These are phyloP conservation scores for Pleomassaria siparia DNA, from an alignment of 2,329 filamentous ascomycete species.

Conservation along the genomic window DNA sequence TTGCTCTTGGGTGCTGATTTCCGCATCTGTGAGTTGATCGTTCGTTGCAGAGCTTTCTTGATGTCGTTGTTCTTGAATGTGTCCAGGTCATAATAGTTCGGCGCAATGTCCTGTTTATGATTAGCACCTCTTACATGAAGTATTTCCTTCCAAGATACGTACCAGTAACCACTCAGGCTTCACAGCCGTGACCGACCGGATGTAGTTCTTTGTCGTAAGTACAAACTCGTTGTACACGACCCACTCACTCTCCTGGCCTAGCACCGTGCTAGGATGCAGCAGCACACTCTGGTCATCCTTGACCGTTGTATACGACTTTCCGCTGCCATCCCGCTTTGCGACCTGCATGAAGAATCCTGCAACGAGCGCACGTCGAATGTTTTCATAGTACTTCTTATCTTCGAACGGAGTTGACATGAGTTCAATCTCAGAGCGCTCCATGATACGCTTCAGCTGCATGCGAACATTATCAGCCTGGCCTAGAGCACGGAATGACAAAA, in stretches of 20 bases:
- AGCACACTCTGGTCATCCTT: conserved; percentile 96
- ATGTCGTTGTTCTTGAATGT: conserved; percentile 84
- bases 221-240: conserved; percentile 99
- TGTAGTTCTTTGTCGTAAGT: conserved; percentile 96
- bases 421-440: conserved; percentile 88
- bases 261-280: conserved; percentile 88
- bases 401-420: conserved; percentile 87
- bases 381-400: conserved; percentile 97
- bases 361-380: conserved; percentile 89
- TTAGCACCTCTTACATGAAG: conserved; percentile 9
- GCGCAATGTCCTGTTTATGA: conserved; percentile 76
- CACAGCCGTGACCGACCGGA: conserved; percentile 88
- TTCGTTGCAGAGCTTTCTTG: conserved; percentile 60
- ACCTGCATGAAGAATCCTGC: conserved; percentile 99
- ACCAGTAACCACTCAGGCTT: conserved; percentile 93
- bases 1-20: not conserved
- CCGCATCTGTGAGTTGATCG: not conserved
- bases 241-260: conserved; percentile 90
- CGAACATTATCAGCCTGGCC: conserved; percentile 94
- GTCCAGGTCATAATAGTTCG: conserved; percentile 84
- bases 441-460: conserved; percentile 87
- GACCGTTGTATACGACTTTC: conserved; percentile 91
- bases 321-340: conserved; percentile 84
- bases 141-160: conserved; percentile 41
- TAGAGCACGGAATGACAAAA: conserved; percentile 83